These are phyloP conservation scores for Hanseniaspora guilliermondii DNA, from an alignment of 805 yeast genomes.

Conservation along the genomic window DNA sequence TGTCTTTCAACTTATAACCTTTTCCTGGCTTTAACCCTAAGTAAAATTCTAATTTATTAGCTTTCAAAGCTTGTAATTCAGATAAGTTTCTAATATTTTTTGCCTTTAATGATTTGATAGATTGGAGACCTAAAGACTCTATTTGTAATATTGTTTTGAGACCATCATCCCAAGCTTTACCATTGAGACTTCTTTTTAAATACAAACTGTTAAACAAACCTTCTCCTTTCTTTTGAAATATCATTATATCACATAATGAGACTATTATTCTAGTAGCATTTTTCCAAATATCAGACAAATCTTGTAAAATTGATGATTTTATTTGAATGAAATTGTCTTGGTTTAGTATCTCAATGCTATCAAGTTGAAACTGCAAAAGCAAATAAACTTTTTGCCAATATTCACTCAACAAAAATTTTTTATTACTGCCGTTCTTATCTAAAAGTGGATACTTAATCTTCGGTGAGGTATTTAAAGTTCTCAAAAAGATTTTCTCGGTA, in stretches of 20 bases:
- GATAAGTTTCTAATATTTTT: slow-evolving; percentile 28
- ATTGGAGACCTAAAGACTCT: slow-evolving; percentile 34
- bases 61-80: slow-evolving; percentile 24
- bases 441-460: slow-evolving; percentile 29
- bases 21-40: slow-evolving; percentile 32
- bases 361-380: slow-evolving; percentile 38
- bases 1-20: slow-evolving; percentile 30
- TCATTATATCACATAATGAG: slow-evolving; percentile 35
- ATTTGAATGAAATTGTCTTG: slow-evolving; percentile 32
- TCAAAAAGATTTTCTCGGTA: slow-evolving; percentile 35
- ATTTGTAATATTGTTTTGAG: slow-evolving; percentile 37
- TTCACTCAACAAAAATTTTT: slow-evolving; percentile 20
- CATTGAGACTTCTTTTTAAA: slow-evolving; percentile 32
- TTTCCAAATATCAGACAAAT: slow-evolving; percentile 33
- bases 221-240: slow-evolving; percentile 31
- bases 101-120: slow-evolving; percentile 30
- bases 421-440: slow-evolving; percentile 21
- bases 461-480: slow-evolving; percentile 33
- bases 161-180: slow-evolving; percentile 41
- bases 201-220: slow-evolving; percentile 32
- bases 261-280: slow-evolving; percentile 33
- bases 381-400: slow-evolving; percentile 32
- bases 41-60: slow-evolving; percentile 31
- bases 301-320: slow-evolving; percentile 33
- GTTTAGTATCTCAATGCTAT: slow-evolving; percentile 37